phyloP scores from a whole-genome alignment of 306 rosid genomes.

The Cicer pinnatifidum region DNA sequence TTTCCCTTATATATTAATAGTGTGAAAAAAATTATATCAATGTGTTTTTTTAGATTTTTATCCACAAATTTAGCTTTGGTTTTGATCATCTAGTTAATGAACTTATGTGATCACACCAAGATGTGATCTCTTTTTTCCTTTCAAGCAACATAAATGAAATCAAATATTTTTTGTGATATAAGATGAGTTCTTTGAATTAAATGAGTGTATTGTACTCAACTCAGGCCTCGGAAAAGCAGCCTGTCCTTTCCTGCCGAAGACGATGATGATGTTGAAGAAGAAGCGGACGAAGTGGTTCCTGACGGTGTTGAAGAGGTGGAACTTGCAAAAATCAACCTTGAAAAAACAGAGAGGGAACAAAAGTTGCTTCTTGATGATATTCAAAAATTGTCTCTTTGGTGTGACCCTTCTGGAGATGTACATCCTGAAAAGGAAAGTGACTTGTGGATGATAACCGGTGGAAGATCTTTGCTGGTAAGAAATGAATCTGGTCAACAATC shows the following conservation, averaged over 20 bases:
- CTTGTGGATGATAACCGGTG: constrained; percentile 83
- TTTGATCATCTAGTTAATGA: constrained; percentile 28
- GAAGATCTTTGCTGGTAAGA: constrained; percentile 82
- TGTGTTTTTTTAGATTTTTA: background rate
- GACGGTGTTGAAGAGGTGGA: constrained; percentile 99
- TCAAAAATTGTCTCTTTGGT: constrained; percentile 69
- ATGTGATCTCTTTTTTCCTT: background rate
- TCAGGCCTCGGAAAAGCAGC: constrained; percentile 96
- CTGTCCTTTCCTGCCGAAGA: constrained; percentile 86
- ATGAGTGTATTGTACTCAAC: constrained; percentile 43
- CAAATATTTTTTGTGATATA: constrained; percentile 40
- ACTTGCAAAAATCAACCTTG: constrained; percentile 88
- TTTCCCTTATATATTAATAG: background rate
- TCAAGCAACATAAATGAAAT: constrained; percentile 35
- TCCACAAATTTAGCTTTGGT: constrained; percentile 17
- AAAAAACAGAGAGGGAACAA: constrained; percentile 78
- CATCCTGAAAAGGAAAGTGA: constrained; percentile 80
- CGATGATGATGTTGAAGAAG: constrained; percentile 94
- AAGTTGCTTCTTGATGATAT: constrained; percentile 87
- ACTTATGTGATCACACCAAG: background rate
- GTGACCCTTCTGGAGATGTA: constrained; percentile 64
- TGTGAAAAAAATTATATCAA: constrained; percentile 7
- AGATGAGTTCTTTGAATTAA: constrained; percentile 43
- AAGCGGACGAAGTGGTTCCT: constrained; percentile 97
- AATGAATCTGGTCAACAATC: constrained; percentile 43